These are phyloP conservation scores for Obelidium mucronatum DNA, from an alignment of 192 early-diverging fungal genomes.

Conservation along the genomic window DNA sequence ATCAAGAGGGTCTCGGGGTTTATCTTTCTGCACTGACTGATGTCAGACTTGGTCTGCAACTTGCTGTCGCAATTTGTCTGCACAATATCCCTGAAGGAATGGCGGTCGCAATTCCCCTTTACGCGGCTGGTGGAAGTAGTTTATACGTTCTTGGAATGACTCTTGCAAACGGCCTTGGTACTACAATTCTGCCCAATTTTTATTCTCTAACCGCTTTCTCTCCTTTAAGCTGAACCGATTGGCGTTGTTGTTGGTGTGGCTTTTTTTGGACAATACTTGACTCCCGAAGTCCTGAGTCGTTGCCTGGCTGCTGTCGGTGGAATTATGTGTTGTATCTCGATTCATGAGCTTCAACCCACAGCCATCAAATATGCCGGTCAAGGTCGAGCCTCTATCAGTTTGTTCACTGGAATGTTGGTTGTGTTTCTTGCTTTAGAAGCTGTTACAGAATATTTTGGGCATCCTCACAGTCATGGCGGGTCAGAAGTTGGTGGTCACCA, in stretches of 20 bases:
- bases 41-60: slow-evolving; percentile 51
- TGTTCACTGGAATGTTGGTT: slow-evolving; percentile 57
- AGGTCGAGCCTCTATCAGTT: slow-evolving; percentile 40
- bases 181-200: neutral
- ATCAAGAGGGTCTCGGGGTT: slow-evolving; percentile 54
- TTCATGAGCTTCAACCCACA: slow-evolving; percentile 60
- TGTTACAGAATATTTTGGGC: slow-evolving; percentile 51
- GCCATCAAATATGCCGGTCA: slow-evolving; percentile 58
- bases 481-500: slow-evolving; percentile 1
- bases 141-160: slow-evolving; percentile 55
- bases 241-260: slow-evolving; percentile 54
- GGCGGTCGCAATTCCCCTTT: slow-evolving; percentile 65
- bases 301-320: slow-evolving; percentile 58
- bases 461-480: slow-evolving; percentile 32
- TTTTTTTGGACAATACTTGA: slow-evolving; percentile 44
- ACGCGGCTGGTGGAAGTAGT: slow-evolving; percentile 47
- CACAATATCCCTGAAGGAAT: slow-evolving; percentile 66
- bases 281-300: slow-evolving; percentile 41
- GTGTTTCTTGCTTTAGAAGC: slow-evolving; percentile 54
- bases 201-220: neutral
- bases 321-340: slow-evolving; percentile 63
- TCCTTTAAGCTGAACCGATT: slow-evolving; percentile 47
- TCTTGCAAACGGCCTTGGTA: slow-evolving; percentile 53
- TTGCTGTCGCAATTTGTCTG: slow-evolving; percentile 57
- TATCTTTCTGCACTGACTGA: slow-evolving; percentile 57